Percentiles rank a stretch among this genome's conserved stretches.
Evolutionary conservation across 2,329 filamentous ascomycete species (phyloP).

Genomic region (Penicillium decumbens): DNA sequence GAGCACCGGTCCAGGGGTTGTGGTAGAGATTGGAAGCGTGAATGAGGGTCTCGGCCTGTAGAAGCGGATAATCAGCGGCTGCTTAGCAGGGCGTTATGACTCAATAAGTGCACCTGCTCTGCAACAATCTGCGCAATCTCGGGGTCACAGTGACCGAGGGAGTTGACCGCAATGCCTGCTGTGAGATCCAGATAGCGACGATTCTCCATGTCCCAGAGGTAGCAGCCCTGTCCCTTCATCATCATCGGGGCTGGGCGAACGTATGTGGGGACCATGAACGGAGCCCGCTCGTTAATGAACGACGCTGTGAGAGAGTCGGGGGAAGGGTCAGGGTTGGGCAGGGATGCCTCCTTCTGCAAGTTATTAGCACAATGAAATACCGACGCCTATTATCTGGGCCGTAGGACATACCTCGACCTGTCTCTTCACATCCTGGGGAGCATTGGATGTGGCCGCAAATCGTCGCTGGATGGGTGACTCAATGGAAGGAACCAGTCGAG

Average conservation of each 20-base stretch:
- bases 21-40: slow-evolving; percentile 97
- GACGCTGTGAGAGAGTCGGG: slow-evolving; percentile 68
- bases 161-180: slow-evolving; percentile 91
- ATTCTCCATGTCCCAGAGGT: slow-evolving; percentile 86
- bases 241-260: slow-evolving; percentile 86
- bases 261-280: slow-evolving; percentile 95
- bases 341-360: slow-evolving; percentile 44
- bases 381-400: too few relatives aligned
- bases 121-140: slow-evolving; percentile 70
- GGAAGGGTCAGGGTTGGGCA: slow-evolving; percentile 68
- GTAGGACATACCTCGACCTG: slow-evolving; percentile 23
- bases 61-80: slow-evolving; percentile 23
- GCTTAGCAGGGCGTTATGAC: background rate
- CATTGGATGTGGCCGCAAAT: slow-evolving; percentile 32
- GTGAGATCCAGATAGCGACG: slow-evolving; percentile 90
- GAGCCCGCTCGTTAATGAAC: slow-evolving; percentile 68
- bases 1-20: slow-evolving; percentile 87
- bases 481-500: slow-evolving; percentile 27
- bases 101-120: slow-evolving; percentile 60
- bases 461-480: slow-evolving; percentile 33
- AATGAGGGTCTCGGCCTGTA: slow-evolving; percentile 65
- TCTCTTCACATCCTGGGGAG: slow-evolving; percentile 27
- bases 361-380: background rate
- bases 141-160: slow-evolving; percentile 82
- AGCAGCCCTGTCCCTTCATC: slow-evolving; percentile 77